Evolutionary conservation across 371 early-diverging fungal genomes (phyloP).

Genomic region (Mortierella sp.): DNA sequence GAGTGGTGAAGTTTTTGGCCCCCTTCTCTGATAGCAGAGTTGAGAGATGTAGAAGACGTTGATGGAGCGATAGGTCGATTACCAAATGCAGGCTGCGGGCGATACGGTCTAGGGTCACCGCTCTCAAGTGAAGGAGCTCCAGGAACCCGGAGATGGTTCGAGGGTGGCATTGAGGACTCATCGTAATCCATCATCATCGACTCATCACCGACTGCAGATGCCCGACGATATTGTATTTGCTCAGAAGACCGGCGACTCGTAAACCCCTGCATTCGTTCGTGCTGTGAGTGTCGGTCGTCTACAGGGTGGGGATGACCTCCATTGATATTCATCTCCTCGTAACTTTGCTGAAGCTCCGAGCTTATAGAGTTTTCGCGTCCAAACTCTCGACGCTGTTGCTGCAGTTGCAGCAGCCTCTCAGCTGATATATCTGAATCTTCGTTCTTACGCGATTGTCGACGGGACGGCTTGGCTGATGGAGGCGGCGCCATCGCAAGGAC

Average conservation of each 20-base stretch:
- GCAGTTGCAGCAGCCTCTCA: constrained; percentile 1
- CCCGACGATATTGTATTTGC: constrained; percentile 16
- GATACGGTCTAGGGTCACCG: constrained; percentile 20
- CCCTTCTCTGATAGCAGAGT: constrained; percentile 6
- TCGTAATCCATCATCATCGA: constrained; percentile 45
- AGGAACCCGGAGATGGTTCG: constrained; percentile 27
- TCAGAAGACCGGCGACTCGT: constrained; percentile 25
- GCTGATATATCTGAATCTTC: background rate
- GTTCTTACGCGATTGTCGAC: constrained; percentile 20
- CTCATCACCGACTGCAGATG: constrained; percentile 18
- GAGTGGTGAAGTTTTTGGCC: constrained; percentile 40
- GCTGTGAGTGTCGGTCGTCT: constrained; percentile 11
- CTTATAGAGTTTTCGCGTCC: constrained; percentile 4
- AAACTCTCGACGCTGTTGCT: background rate
- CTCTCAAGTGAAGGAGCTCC: constrained; percentile 23
- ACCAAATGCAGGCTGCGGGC: constrained; percentile 5
- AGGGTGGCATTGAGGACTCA: constrained; percentile 22
- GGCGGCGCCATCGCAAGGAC: constrained; percentile 40
- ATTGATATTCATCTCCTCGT: constrained; percentile 39
- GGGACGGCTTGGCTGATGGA: constrained; percentile 7
- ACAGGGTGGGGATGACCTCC: constrained; percentile 25
- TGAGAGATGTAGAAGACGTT: constrained; percentile 1
- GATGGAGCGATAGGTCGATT: constrained; percentile 21
- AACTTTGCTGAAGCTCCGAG: constrained; percentile 11
- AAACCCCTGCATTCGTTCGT: constrained; percentile 1